Base-by-base conservation (phyloP, 768 basidiomycete species). In the Calvatia gigantea region DNA sequence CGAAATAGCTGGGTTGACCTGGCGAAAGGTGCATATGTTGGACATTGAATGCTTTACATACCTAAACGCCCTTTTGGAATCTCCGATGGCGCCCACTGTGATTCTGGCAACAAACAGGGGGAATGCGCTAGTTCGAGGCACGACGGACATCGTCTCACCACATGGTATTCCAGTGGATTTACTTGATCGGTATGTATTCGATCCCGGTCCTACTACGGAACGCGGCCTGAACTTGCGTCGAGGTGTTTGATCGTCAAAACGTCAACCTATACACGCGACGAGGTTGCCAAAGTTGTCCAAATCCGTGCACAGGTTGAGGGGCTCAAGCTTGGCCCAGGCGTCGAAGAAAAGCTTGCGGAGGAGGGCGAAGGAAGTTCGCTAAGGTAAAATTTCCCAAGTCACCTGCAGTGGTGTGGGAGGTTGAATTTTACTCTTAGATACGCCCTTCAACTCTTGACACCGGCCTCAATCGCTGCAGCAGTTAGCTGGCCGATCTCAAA, bases 41-140 rank as follows among this genome's bases (percentile, higher is more conserved):
- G 97, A 99, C 69, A 95, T 98, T 64, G 97, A 99, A 70, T 98
- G 95, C 70, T 99, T 98, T 76, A 98, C 97, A 4, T 99, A 96
- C 73, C 82, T 99, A 33, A 98, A 98, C 70, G 87, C 94, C 9
- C 82, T 98, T 7, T 81, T 99, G 43, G 97, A 98, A 71, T 94
- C 94, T 0, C 86, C 91, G 2, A 93, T 99, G 86, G 94, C 97
- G 2, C 97, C 97, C 0, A 97, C 97, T 3, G 96, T 99, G 25
- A 90, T 99, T 62, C 79, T 98, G 58, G 97, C 97, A 2, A 97
- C 96, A 23, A 99, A 99, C 68, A 83, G 97, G 19, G 97, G 96
- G 3, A 88, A 94, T 61, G 82, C 91, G 2, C 82, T 94, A 6
- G 94, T 99, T 50, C 85, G 96, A 29, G 97, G 97, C 4, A 98